Evolutionary conservation across 805 yeast species (phyloP), one percentile per base, ranked within the genome.

Genomic region (Hanseniaspora opuntiae): DNA sequence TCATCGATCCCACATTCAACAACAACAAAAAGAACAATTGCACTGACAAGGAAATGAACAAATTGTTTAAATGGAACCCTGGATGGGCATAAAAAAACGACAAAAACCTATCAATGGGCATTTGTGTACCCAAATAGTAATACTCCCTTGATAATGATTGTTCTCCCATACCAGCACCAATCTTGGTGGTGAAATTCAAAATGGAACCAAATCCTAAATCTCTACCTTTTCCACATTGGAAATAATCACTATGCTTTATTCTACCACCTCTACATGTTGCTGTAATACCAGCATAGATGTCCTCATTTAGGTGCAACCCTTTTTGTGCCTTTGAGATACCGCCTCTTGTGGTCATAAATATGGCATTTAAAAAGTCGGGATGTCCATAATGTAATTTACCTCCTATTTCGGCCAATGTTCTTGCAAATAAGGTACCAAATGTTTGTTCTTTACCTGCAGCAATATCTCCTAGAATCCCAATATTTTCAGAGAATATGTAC

Each of bases 81-180:
- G 96, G 90, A 66, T 90, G 97, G 0, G 97, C 97, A 68, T 90
- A 90, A 67, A 86, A 90, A 68, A 90, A 90, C 0, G 97, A 86
- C 51, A 90, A 68, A 69, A 90, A 89, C 47, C 96, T 69, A 65
- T 90, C 97, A 44, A 89, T 73, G 2, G 96, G 95, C 53, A 90
- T 71, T 60, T 81, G 86, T 2, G 96, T 86, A 1, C 97, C 97
- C 56, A 90, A 67, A 66, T 86, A 87, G 65, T 82, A 90, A 67
- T 89, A 87, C 62, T 90, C 97, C 62, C 97, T 75, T 6, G 96
- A 86, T 35, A 90, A 69, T 66, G 89, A 76, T 66, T 90, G 97
- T 65, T 90, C 97, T 9, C 97, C 97, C 97, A 90, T 90, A 49
- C 97, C 97, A 42, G 96, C 93, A 3, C 97, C 97, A 64, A 90